These are phyloP conservation scores for Ceratocystis smalleyi DNA, from an alignment of 2,329 filamentous ascomycete species.

Conservation along the genomic window DNA sequence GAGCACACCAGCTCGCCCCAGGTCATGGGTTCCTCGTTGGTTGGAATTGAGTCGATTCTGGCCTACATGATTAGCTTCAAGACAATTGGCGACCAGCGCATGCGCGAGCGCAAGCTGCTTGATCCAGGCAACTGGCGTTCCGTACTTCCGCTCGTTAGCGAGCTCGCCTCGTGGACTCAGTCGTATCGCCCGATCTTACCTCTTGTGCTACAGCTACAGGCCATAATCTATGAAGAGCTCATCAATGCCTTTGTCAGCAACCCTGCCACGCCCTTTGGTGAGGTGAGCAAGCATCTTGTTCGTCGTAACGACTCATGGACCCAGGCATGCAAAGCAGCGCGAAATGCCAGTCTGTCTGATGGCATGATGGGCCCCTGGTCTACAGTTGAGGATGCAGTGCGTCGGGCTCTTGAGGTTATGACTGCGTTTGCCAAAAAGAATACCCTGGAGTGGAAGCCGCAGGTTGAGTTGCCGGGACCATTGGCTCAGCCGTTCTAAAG, in stretches of 20 bases:
- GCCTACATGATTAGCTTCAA: conserved; percentile 41
- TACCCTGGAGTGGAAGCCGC: conserved; percentile 31
- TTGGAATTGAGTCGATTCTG: conserved; percentile 35
- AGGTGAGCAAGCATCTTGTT: conserved; percentile 19
- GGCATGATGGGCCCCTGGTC: conserved; percentile 29
- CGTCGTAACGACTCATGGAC: conserved; percentile 15
- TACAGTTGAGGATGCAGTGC: conserved; percentile 30
- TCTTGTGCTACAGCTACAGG: conserved; percentile 31
- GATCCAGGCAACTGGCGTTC: conserved; percentile 30
- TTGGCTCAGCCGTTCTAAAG: not conserved
- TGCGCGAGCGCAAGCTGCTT: conserved; percentile 29
- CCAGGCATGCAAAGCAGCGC: conserved; percentile 23
- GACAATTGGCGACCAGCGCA: conserved; percentile 31
- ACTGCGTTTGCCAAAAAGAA: conserved; percentile 31
- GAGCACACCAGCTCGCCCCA: conserved; percentile 18
- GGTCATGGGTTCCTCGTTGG: conserved; percentile 28
- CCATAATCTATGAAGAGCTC: conserved; percentile 32
- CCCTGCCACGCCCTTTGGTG: conserved; percentile 22
- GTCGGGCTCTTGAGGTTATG: conserved; percentile 27
- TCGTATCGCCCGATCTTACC: conserved; percentile 28
- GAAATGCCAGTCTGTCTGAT: not conserved
- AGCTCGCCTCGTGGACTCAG: conserved; percentile 25
- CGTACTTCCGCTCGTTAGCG: conserved; percentile 31
- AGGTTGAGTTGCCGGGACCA: conserved; percentile 31
- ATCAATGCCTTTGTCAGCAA: conserved; percentile 24